phyloP scores from a whole-genome alignment of 306 rosid species.

The Ammopiptanthus mongolicus region DNA sequence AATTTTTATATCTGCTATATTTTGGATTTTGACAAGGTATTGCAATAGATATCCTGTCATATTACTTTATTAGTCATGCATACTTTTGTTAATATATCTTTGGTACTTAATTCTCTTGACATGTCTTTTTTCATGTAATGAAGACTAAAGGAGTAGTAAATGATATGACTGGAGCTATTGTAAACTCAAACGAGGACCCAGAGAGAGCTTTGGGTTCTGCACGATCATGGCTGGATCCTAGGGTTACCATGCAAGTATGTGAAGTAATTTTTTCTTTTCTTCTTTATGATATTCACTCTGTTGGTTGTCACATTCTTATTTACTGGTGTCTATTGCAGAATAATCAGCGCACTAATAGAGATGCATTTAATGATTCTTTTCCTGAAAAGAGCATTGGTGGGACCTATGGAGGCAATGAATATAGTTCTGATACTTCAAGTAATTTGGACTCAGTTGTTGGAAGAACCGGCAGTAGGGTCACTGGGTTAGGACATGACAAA shows the following conservation, averaged over 20 bases:
- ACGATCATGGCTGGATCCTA: slow-evolving; percentile 66
- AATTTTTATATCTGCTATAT: not conserved
- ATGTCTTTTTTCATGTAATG: slow-evolving; percentile 19
- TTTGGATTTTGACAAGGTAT: slow-evolving; percentile 5
- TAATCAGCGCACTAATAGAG: slow-evolving; percentile 54
- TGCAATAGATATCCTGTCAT: not conserved
- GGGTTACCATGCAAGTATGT: slow-evolving; percentile 55
- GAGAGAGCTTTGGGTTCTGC: slow-evolving; percentile 51
- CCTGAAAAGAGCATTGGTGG: slow-evolving; percentile 57
- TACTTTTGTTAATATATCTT: not conserved
- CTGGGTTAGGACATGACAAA: slow-evolving; percentile 55
- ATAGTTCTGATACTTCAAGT: slow-evolving; percentile 55
- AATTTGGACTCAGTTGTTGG: slow-evolving; percentile 46
- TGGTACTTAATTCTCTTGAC: slow-evolving; percentile 13
- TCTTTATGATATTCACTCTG: not conserved
- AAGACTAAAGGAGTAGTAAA: slow-evolving; percentile 64
- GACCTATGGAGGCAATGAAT: slow-evolving; percentile 57
- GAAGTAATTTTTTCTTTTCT: slow-evolving; percentile 2
- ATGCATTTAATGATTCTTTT: slow-evolving; percentile 45
- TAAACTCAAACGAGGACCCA: slow-evolving; percentile 47
- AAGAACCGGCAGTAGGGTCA: slow-evolving; percentile 44
- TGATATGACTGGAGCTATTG: slow-evolving; percentile 44
- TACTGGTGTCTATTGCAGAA: slow-evolving; percentile 44
- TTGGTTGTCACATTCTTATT: slow-evolving; percentile 18
- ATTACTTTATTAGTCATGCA: not conserved